Base-by-base conservation (phyloP, 306 rosid species). In the Crotalaria pallida region DNA sequence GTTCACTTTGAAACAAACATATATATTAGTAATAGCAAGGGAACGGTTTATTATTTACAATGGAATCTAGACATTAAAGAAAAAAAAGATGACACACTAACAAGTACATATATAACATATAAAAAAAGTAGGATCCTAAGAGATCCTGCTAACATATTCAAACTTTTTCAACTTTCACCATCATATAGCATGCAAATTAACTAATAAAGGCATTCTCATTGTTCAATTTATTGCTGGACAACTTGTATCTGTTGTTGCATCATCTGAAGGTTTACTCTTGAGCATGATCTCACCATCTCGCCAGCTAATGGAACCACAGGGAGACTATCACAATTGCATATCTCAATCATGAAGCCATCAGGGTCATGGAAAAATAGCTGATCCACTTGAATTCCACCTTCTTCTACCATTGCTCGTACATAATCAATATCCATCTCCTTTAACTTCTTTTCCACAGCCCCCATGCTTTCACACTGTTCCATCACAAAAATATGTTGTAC, bases 341-440 rank as follows among this genome's bases (percentile, higher is more conserved):
- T 94, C 77, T 94, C 98, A 47, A 94, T 84, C 98, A 94, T 94
- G 83, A 94, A 94, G 0, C 94, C 98, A 77, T 94, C 97, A 6
- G 98, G 98, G 51, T 94, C 98, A 61, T 94, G 98, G 64, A 94
- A 94, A 72, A 94, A 94, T 8, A 94, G 27, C 22, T 94, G 98
- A 40, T 88, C 89, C 6, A 94, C 96, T 18, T 81, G 70, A 10
- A 90, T 83, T 10, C 98, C 97, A 3, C 94, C 84, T 87, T 94
- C 98, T 61, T 87, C 95, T 17, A 94, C 98, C 78, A 59, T 71
- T 1, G 96, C 69, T 17, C 94, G 72, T 75, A 78, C 80, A 74
- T 71, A 83, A 0, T 75, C 70, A 1, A 94, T 79, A 22, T 43
- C 86, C 98, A 88, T 90, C 33, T 94, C 98, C 77, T 78, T 79